Percentiles rank a stretch among this genome's conserved stretches.
Conservation (phyloP, 352 stramenopile species). For the Phytophthora litchii region DNA sequence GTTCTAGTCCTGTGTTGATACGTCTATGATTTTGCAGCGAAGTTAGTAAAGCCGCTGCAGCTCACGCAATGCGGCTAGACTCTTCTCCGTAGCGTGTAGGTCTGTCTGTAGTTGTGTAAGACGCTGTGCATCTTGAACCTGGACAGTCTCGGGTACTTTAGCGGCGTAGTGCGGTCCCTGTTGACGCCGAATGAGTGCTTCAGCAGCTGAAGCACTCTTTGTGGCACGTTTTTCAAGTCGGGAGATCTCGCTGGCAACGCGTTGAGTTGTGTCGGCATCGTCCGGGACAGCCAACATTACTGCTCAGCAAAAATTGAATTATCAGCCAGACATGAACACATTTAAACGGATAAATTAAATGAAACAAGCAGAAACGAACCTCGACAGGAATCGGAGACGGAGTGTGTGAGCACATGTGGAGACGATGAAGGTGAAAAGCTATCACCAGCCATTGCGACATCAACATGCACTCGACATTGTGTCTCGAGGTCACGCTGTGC, state of each 20-base stretch:
- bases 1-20: too few species aligned
- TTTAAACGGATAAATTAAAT: background rate
- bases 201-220: constrained; percentile 59
- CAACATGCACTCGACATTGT: constrained; percentile 46
- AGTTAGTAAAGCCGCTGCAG: constrained; percentile 64
- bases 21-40: too few species aligned
- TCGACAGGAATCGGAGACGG: constrained; percentile 58
- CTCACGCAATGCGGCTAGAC: constrained; percentile 55
- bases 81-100: constrained; percentile 53
- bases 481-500: constrained; percentile 50
- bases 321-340: background rate
- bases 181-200: constrained; percentile 51
- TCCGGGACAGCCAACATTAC: constrained; percentile 71
- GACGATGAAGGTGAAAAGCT: constrained; percentile 6
- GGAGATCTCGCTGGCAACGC: constrained; percentile 63
- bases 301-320: constrained; percentile 17
- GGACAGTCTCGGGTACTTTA: constrained; percentile 74
- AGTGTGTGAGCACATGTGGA: constrained; percentile 52
- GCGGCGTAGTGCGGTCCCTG: constrained; percentile 50
- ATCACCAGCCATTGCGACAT: constrained; percentile 19
- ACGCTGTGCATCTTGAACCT: constrained; percentile 63
- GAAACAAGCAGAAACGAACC: constrained; percentile 31
- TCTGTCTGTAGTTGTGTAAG: constrained; percentile 65
- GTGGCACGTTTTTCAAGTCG: constrained; percentile 65
- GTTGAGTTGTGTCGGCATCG: constrained; percentile 67